Evolutionary conservation across 2,329 filamentous ascomycete genomes (phyloP).

Genomic region (Cytospora chrysosperma): DNA sequence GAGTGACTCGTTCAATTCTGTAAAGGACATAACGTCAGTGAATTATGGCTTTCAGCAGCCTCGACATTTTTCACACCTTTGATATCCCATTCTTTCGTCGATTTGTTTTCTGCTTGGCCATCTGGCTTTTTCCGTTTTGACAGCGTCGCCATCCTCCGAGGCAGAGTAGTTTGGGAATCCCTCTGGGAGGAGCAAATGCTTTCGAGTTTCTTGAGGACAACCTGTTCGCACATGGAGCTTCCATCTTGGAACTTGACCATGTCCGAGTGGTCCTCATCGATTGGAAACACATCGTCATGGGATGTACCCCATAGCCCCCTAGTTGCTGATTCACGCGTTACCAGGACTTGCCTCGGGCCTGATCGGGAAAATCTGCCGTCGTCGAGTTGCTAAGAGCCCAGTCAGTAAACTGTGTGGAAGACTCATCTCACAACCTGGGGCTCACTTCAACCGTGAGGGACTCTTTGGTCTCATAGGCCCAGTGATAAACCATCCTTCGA

Average conservation of each 20-base stretch:
- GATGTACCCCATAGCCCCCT: slow-evolving; percentile 19
- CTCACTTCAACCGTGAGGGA: slow-evolving; percentile 27
- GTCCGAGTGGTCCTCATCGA: slow-evolving; percentile 28
- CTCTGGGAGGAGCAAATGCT: not conserved
- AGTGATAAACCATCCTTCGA: slow-evolving; percentile 20
- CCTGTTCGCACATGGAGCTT: slow-evolving; percentile 4
- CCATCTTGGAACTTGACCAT: slow-evolving; percentile 28
- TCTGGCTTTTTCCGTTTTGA: not conserved
- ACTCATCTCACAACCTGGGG: not conserved
- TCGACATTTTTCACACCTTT: not conserved
- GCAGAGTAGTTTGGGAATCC: not conserved
- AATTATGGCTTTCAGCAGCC: not conserved
- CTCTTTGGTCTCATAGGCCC: slow-evolving; percentile 29
- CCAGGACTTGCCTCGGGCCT: slow-evolving; percentile 26
- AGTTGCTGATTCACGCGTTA: slow-evolving; percentile 28
- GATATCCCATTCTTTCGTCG: not conserved
- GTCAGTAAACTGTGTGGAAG: not conserved
- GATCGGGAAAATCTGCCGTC: slow-evolving; percentile 23
- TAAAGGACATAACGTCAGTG: not conserved
- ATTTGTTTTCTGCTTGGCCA: not conserved
- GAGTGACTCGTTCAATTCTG: not conserved
- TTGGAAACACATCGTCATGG: slow-evolving; percentile 21
- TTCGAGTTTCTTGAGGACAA: not conserved
- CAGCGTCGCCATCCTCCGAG: not conserved
- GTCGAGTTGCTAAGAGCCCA: slow-evolving; percentile 4